phyloP scores from a whole-genome alignment of 1,139 yeast species.

The Blastobotrys arbuscula region DNA sequence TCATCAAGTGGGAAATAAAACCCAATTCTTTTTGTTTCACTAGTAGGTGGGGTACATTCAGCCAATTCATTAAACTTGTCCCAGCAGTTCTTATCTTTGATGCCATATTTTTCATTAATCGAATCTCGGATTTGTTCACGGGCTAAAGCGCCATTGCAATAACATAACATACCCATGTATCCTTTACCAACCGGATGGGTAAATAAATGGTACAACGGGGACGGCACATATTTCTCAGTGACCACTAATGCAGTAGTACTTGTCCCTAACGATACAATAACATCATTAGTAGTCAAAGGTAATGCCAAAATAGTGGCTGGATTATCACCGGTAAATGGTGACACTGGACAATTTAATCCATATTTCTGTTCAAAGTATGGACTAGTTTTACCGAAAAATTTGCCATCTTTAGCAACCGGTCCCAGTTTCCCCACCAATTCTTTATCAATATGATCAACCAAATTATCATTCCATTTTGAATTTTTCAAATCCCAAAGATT shows the following conservation, averaged over 20 bases:
- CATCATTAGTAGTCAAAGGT: conserved; percentile 71
- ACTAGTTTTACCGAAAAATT: conserved; percentile 42
- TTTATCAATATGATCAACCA: conserved; percentile 38
- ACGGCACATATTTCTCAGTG: conserved; percentile 72
- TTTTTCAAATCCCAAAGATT: conserved; percentile 65
- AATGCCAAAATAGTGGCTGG: conserved; percentile 81
- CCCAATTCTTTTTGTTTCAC: conserved; percentile 46
- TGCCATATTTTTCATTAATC: conserved; percentile 45
- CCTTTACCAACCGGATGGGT: conserved; percentile 78
- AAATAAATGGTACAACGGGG: conserved; percentile 78
- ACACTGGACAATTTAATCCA: conserved; percentile 58
- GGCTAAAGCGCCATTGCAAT: conserved; percentile 86
- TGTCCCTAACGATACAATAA: conserved; percentile 79
- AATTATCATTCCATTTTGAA: conserved; percentile 47
- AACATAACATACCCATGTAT: conserved; percentile 94
- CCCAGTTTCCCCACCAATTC: conserved; percentile 45
- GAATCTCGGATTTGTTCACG: conserved; percentile 69
- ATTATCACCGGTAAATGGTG: conserved; percentile 82
- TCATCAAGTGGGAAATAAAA: conserved; percentile 85
- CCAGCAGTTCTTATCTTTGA: conserved; percentile 43
- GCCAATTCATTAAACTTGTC: conserved; percentile 50
- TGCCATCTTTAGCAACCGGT: conserved; percentile 35
- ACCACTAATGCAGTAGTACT: conserved; percentile 81
- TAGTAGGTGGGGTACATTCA: background rate
- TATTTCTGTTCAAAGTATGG: conserved; percentile 58